A percentile compares a stretch with the other conserved stretches of the same genome.
Evolutionary conservation across 352 stramenopile genomes (phyloP).

Genomic region (Phytopythium ostracodes): DNA sequence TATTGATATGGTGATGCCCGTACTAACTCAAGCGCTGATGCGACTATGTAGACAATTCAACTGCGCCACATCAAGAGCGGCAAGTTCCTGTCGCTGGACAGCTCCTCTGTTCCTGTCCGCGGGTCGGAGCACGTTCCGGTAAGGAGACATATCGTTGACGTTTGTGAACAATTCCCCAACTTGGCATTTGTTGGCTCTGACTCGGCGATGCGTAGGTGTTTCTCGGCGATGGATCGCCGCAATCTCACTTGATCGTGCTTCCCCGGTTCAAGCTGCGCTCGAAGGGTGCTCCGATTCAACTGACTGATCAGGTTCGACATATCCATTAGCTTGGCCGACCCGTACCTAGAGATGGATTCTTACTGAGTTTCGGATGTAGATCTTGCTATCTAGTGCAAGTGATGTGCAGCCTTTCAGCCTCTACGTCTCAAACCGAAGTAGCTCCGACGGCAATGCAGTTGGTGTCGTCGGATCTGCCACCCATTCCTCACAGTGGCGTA

Average conservation of each 20-base stretch:
- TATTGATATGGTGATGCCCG: too few species aligned
- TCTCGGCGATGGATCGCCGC: conserved; percentile 37
- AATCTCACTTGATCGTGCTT: conserved; percentile 46
- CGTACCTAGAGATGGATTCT: background rate
- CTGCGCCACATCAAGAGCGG: conserved; percentile 59
- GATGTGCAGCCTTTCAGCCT: conserved; percentile 48
- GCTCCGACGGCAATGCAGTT: conserved; percentile 23
- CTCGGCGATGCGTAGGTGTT: conserved; percentile 28
- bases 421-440: conserved; percentile 57
- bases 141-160: conserved; percentile 1
- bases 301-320: conserved; percentile 54
- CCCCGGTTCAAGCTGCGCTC: conserved; percentile 64
- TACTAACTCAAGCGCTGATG: background rate
- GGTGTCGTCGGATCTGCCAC: conserved; percentile 49
- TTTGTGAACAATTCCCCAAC: background rate
- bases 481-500: conserved; percentile 57
- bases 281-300: conserved; percentile 54
- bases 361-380: conserved; percentile 15
- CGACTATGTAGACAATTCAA: conserved; percentile 41
- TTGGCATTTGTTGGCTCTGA: background rate
- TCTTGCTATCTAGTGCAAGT: conserved; percentile 43
- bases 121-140: conserved; percentile 52
- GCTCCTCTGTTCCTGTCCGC: conserved; percentile 37
- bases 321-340: background rate
- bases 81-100: conserved; percentile 50